Evolutionary conservation across 78 protist species (phyloP).

Genomic region (Guillardia theta): DNA sequence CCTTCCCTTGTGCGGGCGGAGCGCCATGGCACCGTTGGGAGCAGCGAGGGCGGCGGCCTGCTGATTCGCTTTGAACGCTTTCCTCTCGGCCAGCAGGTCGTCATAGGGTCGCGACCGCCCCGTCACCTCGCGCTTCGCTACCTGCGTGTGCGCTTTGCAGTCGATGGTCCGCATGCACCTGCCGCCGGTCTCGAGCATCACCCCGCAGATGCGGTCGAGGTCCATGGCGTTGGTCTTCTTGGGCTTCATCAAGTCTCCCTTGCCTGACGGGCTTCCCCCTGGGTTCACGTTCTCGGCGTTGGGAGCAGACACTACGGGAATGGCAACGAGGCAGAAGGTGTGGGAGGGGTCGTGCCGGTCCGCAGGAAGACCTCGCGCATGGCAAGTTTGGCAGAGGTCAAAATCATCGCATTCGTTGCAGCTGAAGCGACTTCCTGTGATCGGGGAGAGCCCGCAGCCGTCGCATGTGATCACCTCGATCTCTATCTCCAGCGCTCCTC

Average conservation of each 20-base stretch:
- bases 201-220: constrained; percentile 10
- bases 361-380: background rate
- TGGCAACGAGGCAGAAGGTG: background rate
- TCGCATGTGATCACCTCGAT: constrained; percentile 18
- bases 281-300: background rate
- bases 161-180: constrained; percentile 32
- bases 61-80: background rate
- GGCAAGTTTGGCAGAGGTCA: background rate
- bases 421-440: background rate
- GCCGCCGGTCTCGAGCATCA: background rate
- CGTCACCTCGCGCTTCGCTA: background rate
- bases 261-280: background rate
- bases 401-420: background rate
- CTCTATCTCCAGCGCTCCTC: background rate
- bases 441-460: background rate
- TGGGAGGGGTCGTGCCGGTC: constrained; percentile 4
- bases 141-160: constrained; percentile 30
- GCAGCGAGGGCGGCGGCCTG: background rate
- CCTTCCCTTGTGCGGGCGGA: too few species aligned
- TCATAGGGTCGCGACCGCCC: background rate
- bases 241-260: background rate
- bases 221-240: background rate
- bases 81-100: background rate
- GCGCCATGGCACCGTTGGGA: background rate
- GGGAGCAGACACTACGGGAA: background rate